Percentiles rank a stretch among this genome's conserved stretches.
Conservation (phyloP, 805 yeast genomes). For the Candida bentonensis region DNA sequence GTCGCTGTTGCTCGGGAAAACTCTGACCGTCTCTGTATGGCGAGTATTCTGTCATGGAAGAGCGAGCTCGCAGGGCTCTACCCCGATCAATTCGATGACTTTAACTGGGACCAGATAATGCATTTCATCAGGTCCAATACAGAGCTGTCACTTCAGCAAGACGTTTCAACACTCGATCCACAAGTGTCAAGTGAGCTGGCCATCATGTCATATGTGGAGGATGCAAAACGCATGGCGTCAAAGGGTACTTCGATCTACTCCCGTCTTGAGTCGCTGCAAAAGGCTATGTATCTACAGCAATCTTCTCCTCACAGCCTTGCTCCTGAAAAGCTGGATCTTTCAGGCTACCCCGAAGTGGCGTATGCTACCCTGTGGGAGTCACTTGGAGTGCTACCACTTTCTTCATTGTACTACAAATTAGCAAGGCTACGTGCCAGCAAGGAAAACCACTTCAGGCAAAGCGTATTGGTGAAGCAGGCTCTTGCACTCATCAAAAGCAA, state of each 20-base stretch:
- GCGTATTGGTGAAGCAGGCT: no score
- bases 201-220: not conserved
- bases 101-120: slow-evolving; percentile 10
- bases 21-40: slow-evolving; percentile 58
- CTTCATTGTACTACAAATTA: not conserved
- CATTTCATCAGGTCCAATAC: not conserved
- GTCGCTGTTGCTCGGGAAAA: slow-evolving; percentile 78
- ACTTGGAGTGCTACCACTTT: not conserved
- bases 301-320: not conserved
- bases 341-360: not conserved
- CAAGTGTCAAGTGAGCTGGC: not conserved
- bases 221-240: not conserved
- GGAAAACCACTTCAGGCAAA: no score
- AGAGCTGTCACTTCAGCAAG: no score
- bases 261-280: not conserved
- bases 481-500: no score
- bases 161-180: no score
- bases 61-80: not conserved
- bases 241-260: not conserved
- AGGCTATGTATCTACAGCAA: not conserved
- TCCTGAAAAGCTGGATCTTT: not conserved
- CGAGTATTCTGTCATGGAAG: slow-evolving; percentile 57
- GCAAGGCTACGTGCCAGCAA: no score
- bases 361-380: not conserved
- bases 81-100: slow-evolving; percentile 1